Base-by-base conservation (phyloP, 1,284 basidiomycete species). In the Rhizopogon parksii region DNA sequence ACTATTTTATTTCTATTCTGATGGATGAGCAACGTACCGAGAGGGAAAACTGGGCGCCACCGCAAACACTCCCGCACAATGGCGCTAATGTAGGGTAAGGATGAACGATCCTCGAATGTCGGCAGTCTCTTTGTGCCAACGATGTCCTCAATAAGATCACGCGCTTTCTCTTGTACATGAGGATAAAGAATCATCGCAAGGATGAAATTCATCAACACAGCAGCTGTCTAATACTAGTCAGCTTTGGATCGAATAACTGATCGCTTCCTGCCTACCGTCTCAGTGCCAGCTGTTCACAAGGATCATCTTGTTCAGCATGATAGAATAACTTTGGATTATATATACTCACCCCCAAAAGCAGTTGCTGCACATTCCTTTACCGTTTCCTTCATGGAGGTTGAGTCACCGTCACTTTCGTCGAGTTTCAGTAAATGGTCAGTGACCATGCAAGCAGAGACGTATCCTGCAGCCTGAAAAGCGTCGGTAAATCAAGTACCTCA, bases 111-210 rank as follows among this genome's bases (percentile, higher is more conserved):
- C 6, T 58, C 58, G 32, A 71, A 69, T 7, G 56, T 40, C n/a
- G 47, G 47, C 8, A 49, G 27, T 34, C 47, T 24, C 6, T n/a
- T 19, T 14, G 47, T 35, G 17, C 47, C 47, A 21, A 49, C 15
- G 3, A 49, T 38, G 5, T 5, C 6, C 14, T 49, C 25, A 24
- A 49, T 36, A 27, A 40, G 35, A n/a, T 14, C 11, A 7, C 25
- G 35, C 4, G 48, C 48, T 43, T 40, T 60, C 0, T 57, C 51
- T 54, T 71, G 71, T 8, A 66, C 58, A 6, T 68, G 63, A 4
- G 71, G 71, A 52, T 68, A 52, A 2, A 59, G 52, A 0, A 66
- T 58, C 68, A 73, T 68, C 0, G 64, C 61, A 36, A 69, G 62
- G 34, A 74, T 53, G 53, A 71, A 71, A 1, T 62, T 60, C 36